phyloP scores from a whole-genome alignment of 2,329 filamentous ascomycete genomes.

The Trichoderma harzianum region DNA sequence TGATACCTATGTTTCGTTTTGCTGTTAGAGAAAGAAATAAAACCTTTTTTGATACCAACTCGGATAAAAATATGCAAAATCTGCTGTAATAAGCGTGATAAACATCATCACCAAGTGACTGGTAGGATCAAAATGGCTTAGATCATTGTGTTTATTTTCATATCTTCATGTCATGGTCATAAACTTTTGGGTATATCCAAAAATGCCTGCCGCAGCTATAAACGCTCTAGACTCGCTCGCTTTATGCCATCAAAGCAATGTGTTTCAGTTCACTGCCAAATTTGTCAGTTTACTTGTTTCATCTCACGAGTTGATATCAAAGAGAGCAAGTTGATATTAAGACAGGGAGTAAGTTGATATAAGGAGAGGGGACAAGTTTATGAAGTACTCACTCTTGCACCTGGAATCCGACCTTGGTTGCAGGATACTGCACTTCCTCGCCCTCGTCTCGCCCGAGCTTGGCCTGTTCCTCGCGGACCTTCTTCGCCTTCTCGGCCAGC shows the following conservation, averaged over 20 bases:
- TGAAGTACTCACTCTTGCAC: slow-evolving; percentile 48
- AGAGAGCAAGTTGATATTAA: not conserved
- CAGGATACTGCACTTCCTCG: slow-evolving; percentile 43
- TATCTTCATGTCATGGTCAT: not conserved
- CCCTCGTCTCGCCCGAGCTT: slow-evolving; percentile 53
- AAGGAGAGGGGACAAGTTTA: not conserved
- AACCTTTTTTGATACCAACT: not conserved
- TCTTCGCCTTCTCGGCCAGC: slow-evolving; percentile 43
- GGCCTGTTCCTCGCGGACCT: slow-evolving; percentile 45
- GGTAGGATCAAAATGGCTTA: not conserved
- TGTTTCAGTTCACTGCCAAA: slow-evolving; percentile 47
- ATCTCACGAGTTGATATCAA: not conserved
- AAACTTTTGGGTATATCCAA: not conserved
- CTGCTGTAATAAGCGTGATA: not conserved
- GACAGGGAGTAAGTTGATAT: too few relatives aligned
- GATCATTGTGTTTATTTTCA: not conserved
- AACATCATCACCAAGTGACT: not conserved
- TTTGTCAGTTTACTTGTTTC: not conserved
- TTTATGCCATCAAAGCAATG: slow-evolving; percentile 49
- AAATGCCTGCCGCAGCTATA: not conserved
- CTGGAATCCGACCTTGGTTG: slow-evolving; percentile 58
- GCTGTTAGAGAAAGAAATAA: not conserved
- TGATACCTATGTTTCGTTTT: slow-evolving; percentile 9
- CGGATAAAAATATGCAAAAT: not conserved
- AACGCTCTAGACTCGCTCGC: not conserved